Base-by-base conservation (phyloP, 345 rosid genomes). In the Angophora floribunda region DNA sequence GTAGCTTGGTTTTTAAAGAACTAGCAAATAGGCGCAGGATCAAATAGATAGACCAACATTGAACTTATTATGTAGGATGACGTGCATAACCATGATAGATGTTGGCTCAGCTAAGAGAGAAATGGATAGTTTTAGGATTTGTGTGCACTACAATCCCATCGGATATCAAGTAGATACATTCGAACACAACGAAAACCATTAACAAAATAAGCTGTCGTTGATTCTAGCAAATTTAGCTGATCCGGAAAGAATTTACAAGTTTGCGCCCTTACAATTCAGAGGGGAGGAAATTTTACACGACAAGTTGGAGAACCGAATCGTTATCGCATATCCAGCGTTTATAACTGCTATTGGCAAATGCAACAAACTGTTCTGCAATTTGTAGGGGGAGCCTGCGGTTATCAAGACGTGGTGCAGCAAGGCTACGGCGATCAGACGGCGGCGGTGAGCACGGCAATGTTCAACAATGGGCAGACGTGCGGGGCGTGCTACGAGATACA, bases 401-500 rank as follows among this genome's bases (percentile, higher is more conserved):
- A 90, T 85, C 89, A 91, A 50, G 95, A 95, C 79, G 93, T 93
- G 3, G 93, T 47, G 26, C 87, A 70, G 24, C 32, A 65, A 75
- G 95, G 96, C 9, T 93, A 91, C 44, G 96, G 95, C 52, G 7
- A 52, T 5, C 89, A 91, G 85, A 95, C 95, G 24, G 92, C 93
- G 7, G 96, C 96, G 45, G 17, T 91, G 44, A 95, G 96, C 93
- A 5, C 82, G 12, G 90, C 84, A 1, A 51, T 95, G 92, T 95
- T 93, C 91, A 91, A 93, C 85, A 86, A 89, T 4, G 95, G 96
- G 7, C 88, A 89, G 90, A 75, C 85, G 7, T 95, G 95, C 22
- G 96, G 95, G 4, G 92, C 95, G 30, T 95, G 96, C 85, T 95
- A 78, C 85, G 95, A 95, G 89, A 86, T 95, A 65, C 87, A 91